Conservation (phyloP, 495 filamentous ascomycete genomes). For the Hyphodiscus hymeniophilus region DNA sequence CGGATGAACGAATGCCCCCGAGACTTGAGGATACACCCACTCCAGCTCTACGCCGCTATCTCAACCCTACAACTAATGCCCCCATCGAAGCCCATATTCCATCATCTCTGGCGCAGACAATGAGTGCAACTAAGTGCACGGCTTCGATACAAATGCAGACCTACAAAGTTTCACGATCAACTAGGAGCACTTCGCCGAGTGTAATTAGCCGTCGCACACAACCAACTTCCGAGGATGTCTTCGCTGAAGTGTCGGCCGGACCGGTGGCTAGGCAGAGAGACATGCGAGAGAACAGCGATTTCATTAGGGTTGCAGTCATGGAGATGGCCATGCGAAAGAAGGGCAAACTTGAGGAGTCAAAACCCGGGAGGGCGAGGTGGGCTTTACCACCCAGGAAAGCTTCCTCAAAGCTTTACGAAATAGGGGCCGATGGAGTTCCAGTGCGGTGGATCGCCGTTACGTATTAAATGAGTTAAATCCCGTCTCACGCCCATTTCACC, state of each 20-base stretch:
- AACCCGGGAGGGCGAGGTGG: slow-evolving; percentile 73
- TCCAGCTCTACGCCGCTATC: slow-evolving; percentile 81
- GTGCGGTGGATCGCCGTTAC: slow-evolving; percentile 36
- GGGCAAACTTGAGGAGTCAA: slow-evolving; percentile 81
- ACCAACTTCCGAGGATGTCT: slow-evolving; percentile 15
- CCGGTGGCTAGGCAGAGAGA: slow-evolving; percentile 70
- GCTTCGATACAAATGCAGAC: slow-evolving; percentile 86
- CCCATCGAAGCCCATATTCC: slow-evolving; percentile 55
- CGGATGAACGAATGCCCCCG: slow-evolving; percentile 82
- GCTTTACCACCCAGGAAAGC: slow-evolving; percentile 79
- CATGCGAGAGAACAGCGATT: slow-evolving; percentile 86
- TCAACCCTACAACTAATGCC: slow-evolving; percentile 71
- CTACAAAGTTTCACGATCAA: slow-evolving; percentile 49
- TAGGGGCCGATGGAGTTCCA: slow-evolving; percentile 43
- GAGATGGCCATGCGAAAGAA: slow-evolving; percentile 95
- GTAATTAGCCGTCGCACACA: slow-evolving; percentile 23
- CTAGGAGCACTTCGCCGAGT: slow-evolving; percentile 28
- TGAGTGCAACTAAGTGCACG: slow-evolving; percentile 41
- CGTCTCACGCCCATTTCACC: neutral
- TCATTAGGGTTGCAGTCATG: slow-evolving; percentile 86
- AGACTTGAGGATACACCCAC: slow-evolving; percentile 66
- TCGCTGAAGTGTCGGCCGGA: slow-evolving; percentile 15
- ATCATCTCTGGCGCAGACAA: slow-evolving; percentile 23
- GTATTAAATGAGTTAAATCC: slow-evolving; percentile 5
- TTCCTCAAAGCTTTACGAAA: slow-evolving; percentile 40